These are phyloP conservation scores for Canavalia gladiata DNA, from an alignment of 306 rosid species.

Conservation along the genomic window DNA sequence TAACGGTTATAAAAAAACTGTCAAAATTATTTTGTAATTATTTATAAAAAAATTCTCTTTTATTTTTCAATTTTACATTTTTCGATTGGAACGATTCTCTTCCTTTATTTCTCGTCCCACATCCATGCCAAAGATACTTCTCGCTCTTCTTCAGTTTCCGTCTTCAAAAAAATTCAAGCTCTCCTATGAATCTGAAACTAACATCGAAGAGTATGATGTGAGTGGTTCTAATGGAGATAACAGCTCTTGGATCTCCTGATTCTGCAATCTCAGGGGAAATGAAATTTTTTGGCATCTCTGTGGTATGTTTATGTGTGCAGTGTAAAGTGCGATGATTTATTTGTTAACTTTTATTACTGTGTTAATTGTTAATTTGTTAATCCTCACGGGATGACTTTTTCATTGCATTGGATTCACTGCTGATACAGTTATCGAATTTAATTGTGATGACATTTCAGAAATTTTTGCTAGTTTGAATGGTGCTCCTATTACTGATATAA, in stretches of 20 bases:
- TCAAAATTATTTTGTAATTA: no score
- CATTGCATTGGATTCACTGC: constrained; percentile 11
- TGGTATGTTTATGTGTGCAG: constrained; percentile 2
- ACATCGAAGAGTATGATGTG: constrained; percentile 95
- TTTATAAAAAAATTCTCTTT: no score
- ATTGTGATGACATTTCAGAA: not conserved
- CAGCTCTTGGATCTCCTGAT: constrained; percentile 99
- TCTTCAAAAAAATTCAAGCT: constrained; percentile 54
- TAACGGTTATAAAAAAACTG: no score
- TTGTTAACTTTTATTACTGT: not conserved
- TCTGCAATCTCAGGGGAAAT: constrained; percentile 96
- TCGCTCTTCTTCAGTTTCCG: constrained; percentile 41
- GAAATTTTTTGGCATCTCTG: constrained; percentile 67
- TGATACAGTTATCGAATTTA: not conserved
- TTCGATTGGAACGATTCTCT: constrained; percentile 72
- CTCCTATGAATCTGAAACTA: constrained; percentile 95
- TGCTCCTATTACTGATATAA: not conserved
- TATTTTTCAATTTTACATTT: no score
- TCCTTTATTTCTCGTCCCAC: constrained; percentile 82
- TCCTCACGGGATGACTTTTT: not conserved
- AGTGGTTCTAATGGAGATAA: constrained; percentile 98
- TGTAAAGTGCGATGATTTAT: not conserved
- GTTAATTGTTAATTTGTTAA: no score
- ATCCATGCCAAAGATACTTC: constrained; percentile 52
- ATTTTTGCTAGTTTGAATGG: not conserved